phyloP scores from a whole-genome alignment of 2,329 filamentous ascomycete species.

The Fusarium poae region DNA sequence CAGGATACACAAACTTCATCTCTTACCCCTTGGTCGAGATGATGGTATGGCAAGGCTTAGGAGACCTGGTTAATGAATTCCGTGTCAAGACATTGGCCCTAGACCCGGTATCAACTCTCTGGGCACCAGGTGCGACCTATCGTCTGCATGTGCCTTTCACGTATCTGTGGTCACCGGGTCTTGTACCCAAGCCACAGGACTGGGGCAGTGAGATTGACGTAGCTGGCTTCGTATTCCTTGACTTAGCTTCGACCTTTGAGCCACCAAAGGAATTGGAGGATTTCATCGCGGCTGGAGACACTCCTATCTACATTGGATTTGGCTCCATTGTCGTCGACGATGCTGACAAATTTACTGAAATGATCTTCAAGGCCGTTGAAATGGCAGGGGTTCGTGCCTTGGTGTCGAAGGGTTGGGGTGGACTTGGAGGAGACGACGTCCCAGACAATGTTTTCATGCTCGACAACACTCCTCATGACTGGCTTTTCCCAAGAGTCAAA shows the following conservation, averaged over 20 bases:
- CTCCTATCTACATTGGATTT: constrained; percentile 81
- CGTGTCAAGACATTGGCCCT: constrained; percentile 76
- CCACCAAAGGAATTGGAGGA: constrained; percentile 67
- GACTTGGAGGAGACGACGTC: constrained; percentile 69
- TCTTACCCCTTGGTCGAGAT: constrained; percentile 84
- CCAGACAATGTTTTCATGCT: constrained; percentile 78
- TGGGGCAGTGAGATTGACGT: constrained; percentile 80
- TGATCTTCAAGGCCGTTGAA: constrained; percentile 78
- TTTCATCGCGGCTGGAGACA: constrained; percentile 69
- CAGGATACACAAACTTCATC: constrained; percentile 82
- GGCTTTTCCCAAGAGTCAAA: constrained; percentile 76
- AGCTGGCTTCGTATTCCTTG: constrained; percentile 83
- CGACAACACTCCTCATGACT: constrained; percentile 81
- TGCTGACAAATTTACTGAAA: constrained; percentile 73
- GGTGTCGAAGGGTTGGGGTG: constrained; percentile 82
- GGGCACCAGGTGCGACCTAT: constrained; percentile 80
- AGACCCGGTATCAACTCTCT: constrained; percentile 80
- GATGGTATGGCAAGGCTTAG: constrained; percentile 92
- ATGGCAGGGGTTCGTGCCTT: constrained; percentile 76
- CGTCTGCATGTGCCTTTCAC: constrained; percentile 81
- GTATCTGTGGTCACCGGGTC: constrained; percentile 76
- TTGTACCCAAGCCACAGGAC: constrained; percentile 76
- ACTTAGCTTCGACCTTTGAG: constrained; percentile 71
- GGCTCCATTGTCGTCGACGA: constrained; percentile 82
- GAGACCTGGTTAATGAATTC: constrained; percentile 82